phyloP scores from a whole-genome alignment of 208 protist genomes.

The Acanthamoeba castellanii region DNA sequence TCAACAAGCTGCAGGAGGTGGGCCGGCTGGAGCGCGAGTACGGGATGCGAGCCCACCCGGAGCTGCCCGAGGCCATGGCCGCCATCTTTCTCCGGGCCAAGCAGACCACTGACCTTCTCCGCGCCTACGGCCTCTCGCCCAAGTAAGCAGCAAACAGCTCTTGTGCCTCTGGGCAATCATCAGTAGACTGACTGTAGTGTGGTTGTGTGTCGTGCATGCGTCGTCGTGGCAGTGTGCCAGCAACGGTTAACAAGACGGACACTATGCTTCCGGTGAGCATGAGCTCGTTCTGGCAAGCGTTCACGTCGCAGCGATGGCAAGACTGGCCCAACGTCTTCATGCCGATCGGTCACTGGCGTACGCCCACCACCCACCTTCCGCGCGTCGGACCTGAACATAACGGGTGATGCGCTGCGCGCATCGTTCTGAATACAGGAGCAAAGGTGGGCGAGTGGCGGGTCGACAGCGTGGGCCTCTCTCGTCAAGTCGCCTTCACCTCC shows the following conservation, averaged over 20 bases:
- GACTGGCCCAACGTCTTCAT: slow-evolving; percentile 46
- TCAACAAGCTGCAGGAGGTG: not conserved
- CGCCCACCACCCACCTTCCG: not conserved
- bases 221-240: not conserved
- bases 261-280: slow-evolving; percentile 4
- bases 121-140: not conserved
- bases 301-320: not conserved
- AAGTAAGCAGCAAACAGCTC: not conserved
- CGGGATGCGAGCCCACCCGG: not conserved
- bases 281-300: slow-evolving; percentile 35
- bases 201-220: too few species aligned
- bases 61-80: slow-evolving; percentile 18
- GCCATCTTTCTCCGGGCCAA: not conserved
- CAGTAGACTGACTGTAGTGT: not conserved
- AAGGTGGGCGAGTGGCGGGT: slow-evolving; percentile 34
- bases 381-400: not conserved
- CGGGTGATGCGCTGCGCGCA: not conserved
- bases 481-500: slow-evolving; percentile 12
- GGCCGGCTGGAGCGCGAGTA: not conserved
- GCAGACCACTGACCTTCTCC: slow-evolving; percentile 8
- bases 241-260: slow-evolving; percentile 40
- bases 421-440: not conserved
- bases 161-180: not conserved
- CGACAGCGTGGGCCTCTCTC: not conserved
- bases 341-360: not conserved